Evolutionary conservation across 2,329 filamentous ascomycete genomes (phyloP).

Genomic region (Exophiala mesophila): DNA sequence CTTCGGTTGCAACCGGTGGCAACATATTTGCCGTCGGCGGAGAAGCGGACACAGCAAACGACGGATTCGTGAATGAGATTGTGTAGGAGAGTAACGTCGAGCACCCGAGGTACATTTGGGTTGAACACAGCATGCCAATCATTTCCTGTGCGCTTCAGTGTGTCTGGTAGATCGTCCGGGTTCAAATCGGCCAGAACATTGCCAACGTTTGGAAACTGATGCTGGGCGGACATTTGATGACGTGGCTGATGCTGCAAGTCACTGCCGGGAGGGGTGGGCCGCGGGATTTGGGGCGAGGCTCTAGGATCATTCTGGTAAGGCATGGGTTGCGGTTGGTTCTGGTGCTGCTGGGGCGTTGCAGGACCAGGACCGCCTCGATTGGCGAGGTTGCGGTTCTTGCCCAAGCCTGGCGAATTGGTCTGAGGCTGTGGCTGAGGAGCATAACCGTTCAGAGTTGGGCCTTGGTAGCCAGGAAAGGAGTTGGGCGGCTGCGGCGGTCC

Average conservation of each 20-base stretch:
- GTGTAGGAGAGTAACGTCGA: conserved; percentile 92
- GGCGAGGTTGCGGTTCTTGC: conserved; percentile 58
- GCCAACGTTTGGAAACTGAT: conserved; percentile 52
- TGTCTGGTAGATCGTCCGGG: conserved; percentile 74
- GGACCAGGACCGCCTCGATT: conserved; percentile 61
- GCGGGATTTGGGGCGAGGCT: conserved; percentile 80
- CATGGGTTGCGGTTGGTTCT: conserved; percentile 52
- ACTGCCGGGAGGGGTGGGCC: conserved; percentile 62
- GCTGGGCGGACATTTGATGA: conserved; percentile 42
- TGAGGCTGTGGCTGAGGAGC: conserved; percentile 76
- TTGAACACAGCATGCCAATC: conserved; percentile 99
- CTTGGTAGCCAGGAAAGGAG: conserved; percentile 66
- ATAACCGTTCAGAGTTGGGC: conserved; percentile 65
- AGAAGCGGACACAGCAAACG: conserved; percentile 97
- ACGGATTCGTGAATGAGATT: conserved; percentile 92
- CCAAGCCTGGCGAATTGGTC: conserved; percentile 80
- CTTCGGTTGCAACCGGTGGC: conserved; percentile 96
- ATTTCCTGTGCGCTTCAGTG: conserved; percentile 79
- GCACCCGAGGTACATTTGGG: conserved; percentile 76
- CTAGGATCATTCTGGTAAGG: conserved; percentile 72
- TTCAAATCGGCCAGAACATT: conserved; percentile 82
- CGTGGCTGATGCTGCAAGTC: conserved; percentile 25
- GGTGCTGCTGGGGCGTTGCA: conserved; percentile 87
- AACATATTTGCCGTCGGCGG: conserved; percentile 88
- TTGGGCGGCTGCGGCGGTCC: conserved; percentile 69